Percentiles rank a stretch among this genome's conserved stretches.
These are phyloP conservation scores for Immersiporthe knoxdaviesiana DNA, from an alignment of 2,329 filamentous ascomycete species.

Conservation along the genomic window DNA sequence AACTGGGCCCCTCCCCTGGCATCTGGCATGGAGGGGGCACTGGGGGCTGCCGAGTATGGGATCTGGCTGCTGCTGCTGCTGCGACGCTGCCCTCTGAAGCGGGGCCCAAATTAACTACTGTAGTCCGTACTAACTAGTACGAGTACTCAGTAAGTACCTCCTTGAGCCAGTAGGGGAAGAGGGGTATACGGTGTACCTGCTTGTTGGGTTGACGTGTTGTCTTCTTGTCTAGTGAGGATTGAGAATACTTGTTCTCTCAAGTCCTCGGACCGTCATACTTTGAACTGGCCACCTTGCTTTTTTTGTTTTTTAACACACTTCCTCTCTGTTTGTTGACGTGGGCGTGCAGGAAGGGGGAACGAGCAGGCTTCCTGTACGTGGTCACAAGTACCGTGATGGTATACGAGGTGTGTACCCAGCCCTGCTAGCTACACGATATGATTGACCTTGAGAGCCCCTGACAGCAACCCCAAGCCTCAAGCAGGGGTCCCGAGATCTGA, in stretches of 20 bases:
- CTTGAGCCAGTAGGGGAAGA: neutral
- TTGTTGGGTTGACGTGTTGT: neutral
- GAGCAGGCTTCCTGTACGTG: neutral
- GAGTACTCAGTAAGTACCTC: neutral
- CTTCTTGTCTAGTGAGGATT: neutral
- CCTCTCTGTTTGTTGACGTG: neutral
- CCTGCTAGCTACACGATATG: neutral
- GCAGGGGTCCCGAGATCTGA: conserved; percentile 7
- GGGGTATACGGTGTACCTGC: neutral
- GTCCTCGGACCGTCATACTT: neutral
- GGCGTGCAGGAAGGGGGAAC: too few relatives aligned
- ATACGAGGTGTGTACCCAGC: neutral
- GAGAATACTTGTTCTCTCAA: neutral
- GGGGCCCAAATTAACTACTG: neutral
- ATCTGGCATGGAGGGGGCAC: conserved; percentile 8
- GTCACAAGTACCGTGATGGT: neutral
- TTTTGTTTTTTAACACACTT: too few relatives aligned
- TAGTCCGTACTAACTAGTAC: too few relatives aligned
- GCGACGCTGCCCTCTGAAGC: neutral
- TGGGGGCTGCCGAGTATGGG: neutral
- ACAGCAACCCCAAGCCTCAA: neutral
- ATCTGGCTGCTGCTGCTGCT: conserved; percentile 6
- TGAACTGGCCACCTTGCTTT: neutral
- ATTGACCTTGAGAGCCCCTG: conserved; percentile 4
- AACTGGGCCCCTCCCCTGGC: conserved; percentile 4